Conservation (phyloP, 2,329 filamentous ascomycete species). For the Fusarium beomiforme region DNA sequence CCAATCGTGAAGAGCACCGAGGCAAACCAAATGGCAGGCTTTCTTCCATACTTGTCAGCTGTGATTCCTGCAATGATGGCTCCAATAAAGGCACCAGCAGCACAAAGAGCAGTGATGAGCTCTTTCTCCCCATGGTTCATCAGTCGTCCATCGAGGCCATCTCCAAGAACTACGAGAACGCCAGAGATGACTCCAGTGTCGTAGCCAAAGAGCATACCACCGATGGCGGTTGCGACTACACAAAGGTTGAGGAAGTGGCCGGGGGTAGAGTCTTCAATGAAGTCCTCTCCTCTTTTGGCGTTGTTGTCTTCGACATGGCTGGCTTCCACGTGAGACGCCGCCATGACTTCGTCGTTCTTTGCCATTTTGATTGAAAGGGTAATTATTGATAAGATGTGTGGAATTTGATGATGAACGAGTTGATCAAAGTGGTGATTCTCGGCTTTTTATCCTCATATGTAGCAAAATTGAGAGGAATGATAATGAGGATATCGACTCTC, state of each 20-base stretch:
- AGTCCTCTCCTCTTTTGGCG: neutral
- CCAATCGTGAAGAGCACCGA: constrained; percentile 38
- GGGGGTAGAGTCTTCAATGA: neutral
- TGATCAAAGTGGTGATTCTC: neutral
- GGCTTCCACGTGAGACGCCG: neutral
- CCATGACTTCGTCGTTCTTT: neutral
- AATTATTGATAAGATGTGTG: neutral
- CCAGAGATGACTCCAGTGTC: constrained; percentile 52
- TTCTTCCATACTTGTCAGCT: constrained; percentile 40
- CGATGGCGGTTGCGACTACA: neutral
- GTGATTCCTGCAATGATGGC: constrained; percentile 39
- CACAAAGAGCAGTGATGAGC: constrained; percentile 61
- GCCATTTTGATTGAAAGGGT: neutral
- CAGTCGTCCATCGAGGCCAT: constrained; percentile 51
- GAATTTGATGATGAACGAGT: neutral
- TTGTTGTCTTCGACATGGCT: neutral
- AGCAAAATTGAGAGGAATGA: neutral
- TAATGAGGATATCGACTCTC: neutral
- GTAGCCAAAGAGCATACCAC: constrained; percentile 20
- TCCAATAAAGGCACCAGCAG: constrained; percentile 46
- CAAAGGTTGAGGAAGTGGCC: neutral
- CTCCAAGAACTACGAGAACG: constrained; percentile 39
- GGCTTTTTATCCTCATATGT: neutral
- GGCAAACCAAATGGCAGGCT: constrained; percentile 38
- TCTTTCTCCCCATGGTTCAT: constrained; percentile 55